phyloP scores from a whole-genome alignment of 257 asterid species.

The Apocynum venetum region DNA sequence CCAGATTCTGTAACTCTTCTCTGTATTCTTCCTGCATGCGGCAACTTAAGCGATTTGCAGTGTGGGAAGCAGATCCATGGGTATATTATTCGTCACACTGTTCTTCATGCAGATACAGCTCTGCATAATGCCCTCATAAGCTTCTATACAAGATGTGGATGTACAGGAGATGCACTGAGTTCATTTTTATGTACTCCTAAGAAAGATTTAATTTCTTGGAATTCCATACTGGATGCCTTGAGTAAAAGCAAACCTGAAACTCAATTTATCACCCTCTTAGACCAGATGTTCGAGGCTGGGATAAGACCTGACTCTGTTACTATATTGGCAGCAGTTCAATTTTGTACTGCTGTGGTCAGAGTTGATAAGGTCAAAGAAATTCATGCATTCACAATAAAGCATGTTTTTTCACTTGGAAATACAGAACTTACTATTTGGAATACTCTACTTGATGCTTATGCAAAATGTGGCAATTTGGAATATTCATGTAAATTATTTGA shows the following conservation, averaged over 20 bases:
- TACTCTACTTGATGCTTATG: conserved; percentile 75
- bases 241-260: conserved; percentile 40
- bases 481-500: conserved; percentile 51
- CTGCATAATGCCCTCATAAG: conserved; percentile 65
- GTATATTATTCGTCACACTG: conserved; percentile 42
- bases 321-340: conserved; percentile 45
- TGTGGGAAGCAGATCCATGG: conserved; percentile 77
- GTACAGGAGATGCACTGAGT: conserved; percentile 40
- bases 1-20: conserved; percentile 59
- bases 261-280: conserved; percentile 44
- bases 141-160: conserved; percentile 60
- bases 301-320: conserved; percentile 65
- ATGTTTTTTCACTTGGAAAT: conserved; percentile 30
- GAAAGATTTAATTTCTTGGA: conserved; percentile 78
- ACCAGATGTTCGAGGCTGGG: conserved; percentile 44
- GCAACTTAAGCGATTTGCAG: conserved; percentile 39
- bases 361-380: conserved; percentile 55
- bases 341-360: conserved; percentile 35
- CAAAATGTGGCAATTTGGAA: conserved; percentile 57
- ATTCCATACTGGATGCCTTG: conserved; percentile 65
- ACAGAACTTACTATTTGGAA: conserved; percentile 57
- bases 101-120: conserved; percentile 42
- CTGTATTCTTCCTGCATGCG: conserved; percentile 72
- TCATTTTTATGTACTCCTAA: conserved; percentile 42
- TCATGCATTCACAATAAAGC: conserved; percentile 61